Conservation (phyloP, 331 rosid genomes). For the Dryas integrifolia region DNA sequence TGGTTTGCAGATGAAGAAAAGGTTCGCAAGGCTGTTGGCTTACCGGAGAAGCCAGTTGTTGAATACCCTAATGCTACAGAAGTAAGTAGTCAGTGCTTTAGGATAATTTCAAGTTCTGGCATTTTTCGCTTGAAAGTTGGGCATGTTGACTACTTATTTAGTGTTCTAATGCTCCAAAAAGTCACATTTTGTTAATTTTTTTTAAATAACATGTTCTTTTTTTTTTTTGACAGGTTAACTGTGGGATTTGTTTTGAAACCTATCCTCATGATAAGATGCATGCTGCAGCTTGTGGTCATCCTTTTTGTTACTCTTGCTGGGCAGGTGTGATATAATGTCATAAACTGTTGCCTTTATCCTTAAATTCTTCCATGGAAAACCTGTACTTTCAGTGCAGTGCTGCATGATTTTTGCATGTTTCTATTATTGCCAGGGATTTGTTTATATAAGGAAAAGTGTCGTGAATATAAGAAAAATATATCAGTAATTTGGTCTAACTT, state of each 20-base stretch:
- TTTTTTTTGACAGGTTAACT: conserved; percentile 29
- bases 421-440: neutral
- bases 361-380: neutral
- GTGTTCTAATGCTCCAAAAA: neutral
- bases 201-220: conserved; percentile 7
- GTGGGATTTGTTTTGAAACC: conserved; percentile 51
- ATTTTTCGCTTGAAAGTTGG: conserved; percentile 11
- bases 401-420: neutral
- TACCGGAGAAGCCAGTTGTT: conserved; percentile 45
- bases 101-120: neutral
- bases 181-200: neutral
- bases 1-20: conserved; percentile 70
- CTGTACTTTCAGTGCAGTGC: neutral
- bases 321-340: conserved; percentile 29
- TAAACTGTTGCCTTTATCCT: neutral
- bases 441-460: neutral
- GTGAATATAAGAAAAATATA: neutral
- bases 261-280: conserved; percentile 25
- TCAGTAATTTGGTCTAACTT: neutral
- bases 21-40: conserved; percentile 59
- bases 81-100: conserved; percentile 32
- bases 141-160: conserved; percentile 1
- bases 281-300: conserved; percentile 55
- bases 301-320: conserved; percentile 54
- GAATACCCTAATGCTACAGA: conserved; percentile 38